Conservation (phyloP, 257 asterid species). For the Solanum arcanum region DNA sequence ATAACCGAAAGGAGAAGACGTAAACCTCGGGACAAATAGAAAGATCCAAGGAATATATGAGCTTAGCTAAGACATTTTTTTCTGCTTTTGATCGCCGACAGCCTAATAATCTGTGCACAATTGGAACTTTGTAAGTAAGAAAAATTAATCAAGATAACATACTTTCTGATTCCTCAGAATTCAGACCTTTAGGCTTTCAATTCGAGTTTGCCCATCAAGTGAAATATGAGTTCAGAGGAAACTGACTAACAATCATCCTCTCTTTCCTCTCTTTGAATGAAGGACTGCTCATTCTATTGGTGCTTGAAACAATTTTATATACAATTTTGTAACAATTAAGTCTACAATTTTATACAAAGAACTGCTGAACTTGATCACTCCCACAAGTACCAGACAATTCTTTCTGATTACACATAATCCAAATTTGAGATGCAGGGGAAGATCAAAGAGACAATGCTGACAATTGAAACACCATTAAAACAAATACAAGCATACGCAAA, state of each 20-base stretch:
- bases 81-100: background rate
- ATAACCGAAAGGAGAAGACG: background rate
- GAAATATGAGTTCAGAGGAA: background rate
- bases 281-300: background rate
- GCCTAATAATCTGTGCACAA: background rate
- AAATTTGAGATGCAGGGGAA: background rate
- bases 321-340: background rate
- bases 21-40: background rate
- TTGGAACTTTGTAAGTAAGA: background rate
- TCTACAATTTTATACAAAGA: background rate
- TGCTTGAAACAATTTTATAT: background rate
- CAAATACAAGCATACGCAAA: background rate
- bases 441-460: background rate
- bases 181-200: background rate
- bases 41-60: background rate
- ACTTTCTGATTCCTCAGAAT: background rate
- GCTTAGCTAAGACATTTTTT: background rate
- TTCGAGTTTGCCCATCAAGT: background rate
- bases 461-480: background rate
- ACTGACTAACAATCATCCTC: background rate
- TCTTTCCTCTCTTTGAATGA: background rate
- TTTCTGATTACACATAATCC: background rate
- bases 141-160: background rate
- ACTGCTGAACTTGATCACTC: background rate
- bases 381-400: background rate